Conservation (phyloP, 169 alveolate genomes). For the Cryptosporidium meleagridis region DNA sequence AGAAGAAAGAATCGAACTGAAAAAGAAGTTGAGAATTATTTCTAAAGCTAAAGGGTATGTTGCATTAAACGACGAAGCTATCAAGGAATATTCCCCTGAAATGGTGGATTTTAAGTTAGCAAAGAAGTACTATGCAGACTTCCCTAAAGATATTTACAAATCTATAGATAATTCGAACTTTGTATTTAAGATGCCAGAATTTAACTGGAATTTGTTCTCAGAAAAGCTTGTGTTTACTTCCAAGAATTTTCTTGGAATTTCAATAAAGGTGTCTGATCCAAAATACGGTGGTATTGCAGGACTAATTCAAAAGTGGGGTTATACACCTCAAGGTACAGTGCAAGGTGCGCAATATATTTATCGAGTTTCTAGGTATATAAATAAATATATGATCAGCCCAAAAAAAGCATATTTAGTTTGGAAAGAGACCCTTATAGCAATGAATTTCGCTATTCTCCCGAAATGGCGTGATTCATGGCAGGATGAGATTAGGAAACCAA, state of each 20-base stretch:
- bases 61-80: constrained; percentile 22
- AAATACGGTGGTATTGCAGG: constrained; percentile 32
- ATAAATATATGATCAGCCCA: constrained; percentile 66
- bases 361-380: constrained; percentile 57
- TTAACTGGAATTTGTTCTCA: constrained; percentile 39
- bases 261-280: constrained; percentile 50
- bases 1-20: constrained; percentile 37
- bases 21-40: constrained; percentile 49
- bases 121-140: constrained; percentile 51
- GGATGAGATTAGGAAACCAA: constrained; percentile 57
- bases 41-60: constrained; percentile 71
- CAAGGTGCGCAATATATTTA: constrained; percentile 74
- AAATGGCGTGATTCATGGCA: constrained; percentile 74
- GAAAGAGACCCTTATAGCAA: constrained; percentile 62
- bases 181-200: constrained; percentile 41
- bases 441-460: constrained; percentile 54
- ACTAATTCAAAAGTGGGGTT: constrained; percentile 67
- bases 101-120: constrained; percentile 41
- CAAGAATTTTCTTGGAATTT: constrained; percentile 25
- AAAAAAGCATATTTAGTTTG: constrained; percentile 65
- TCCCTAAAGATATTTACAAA: constrained; percentile 6
- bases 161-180: background rate
- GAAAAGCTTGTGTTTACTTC: constrained; percentile 15
- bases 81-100: constrained; percentile 38
- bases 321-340: constrained; percentile 62